Evolutionary conservation across 768 basidiomycete species (phyloP).

Genomic region (Mycena amicta): DNA sequence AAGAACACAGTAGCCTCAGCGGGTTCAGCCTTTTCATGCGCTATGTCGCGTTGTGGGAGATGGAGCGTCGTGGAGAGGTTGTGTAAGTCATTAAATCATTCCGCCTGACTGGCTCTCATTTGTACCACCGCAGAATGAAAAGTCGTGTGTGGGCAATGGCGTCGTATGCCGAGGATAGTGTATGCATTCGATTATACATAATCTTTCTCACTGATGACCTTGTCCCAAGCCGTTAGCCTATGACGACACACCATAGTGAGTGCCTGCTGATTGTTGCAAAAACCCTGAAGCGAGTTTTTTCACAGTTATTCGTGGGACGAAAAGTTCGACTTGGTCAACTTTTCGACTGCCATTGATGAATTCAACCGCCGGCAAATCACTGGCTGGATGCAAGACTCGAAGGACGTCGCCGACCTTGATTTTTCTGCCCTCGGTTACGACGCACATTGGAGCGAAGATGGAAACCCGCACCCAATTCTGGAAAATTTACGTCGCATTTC

Average conservation of each 20-base stretch:
- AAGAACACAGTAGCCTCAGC: constrained; percentile 5
- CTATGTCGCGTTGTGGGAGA: constrained; percentile 13
- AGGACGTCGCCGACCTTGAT: background rate
- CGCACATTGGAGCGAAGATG: no score
- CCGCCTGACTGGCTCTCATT: background rate
- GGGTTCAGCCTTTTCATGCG: constrained; percentile 15
- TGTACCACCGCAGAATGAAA: background rate
- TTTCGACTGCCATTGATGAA: background rate
- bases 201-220: background rate
- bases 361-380: background rate
- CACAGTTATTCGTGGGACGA: constrained; percentile 2
- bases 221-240: background rate
- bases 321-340: background rate
- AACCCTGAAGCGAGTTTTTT: background rate
- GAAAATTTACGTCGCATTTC: background rate
- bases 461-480: background rate
- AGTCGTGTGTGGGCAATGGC: background rate
- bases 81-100: background rate
- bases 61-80: constrained; percentile 1
- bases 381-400: background rate
- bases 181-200: background rate
- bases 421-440: background rate
- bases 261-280: background rate
- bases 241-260: constrained; percentile 3
- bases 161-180: background rate